Evolutionary conservation across 2,329 filamentous ascomycete species (phyloP), one percentile per base, ranked within the genome.

Genomic region (Verruconis gallopava): DNA sequence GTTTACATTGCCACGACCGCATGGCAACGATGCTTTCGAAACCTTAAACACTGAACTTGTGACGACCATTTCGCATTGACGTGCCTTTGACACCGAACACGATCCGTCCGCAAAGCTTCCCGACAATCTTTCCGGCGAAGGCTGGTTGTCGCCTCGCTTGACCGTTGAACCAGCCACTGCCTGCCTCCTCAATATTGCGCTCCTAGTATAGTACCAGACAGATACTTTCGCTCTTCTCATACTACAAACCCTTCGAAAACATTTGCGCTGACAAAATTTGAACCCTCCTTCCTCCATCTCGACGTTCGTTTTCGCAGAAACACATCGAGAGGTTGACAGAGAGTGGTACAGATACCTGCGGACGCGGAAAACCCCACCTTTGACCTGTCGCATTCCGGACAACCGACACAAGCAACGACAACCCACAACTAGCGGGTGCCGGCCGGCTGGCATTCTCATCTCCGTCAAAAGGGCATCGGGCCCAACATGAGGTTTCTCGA

Each of bases 401-500:
- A n/a, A 30, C n/a, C 6, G 9, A 30, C 6, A 30, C 25, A 30
- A 30, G 25, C 25, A n/a, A 30, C 25, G n/a, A 9, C 6, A 30
- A 30, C 25, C 25, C 9, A 30, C n/a, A n/a, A n/a, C n/a, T n/a
- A n/a, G n/a, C n/a, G n/a, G n/a, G n/a, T n/a, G n/a, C n/a, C n/a
- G n/a, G n/a, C n/a, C n/a, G n/a, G n/a, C n/a, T n/a, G n/a, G n/a
- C 25, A 30, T 30, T 30, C 25, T n/a, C n/a, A n/a, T 9, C 25
- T n/a, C 9, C 25, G n/a, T 9, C n/a, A 9, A n/a, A 20, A 18
- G 25, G 32, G 38, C 21, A n/a, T 18, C 21, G 21, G 21, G 34
- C 34, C 34, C 35, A 38, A 4, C 34, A 43, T 43, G 41, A 37
- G 36, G 35, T 25, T 43, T 21, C 25, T 36, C 13, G 13, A 36